Evolutionary conservation across 768 basidiomycete genomes (phyloP).

Genomic region (Pleurotus giganteus): DNA sequence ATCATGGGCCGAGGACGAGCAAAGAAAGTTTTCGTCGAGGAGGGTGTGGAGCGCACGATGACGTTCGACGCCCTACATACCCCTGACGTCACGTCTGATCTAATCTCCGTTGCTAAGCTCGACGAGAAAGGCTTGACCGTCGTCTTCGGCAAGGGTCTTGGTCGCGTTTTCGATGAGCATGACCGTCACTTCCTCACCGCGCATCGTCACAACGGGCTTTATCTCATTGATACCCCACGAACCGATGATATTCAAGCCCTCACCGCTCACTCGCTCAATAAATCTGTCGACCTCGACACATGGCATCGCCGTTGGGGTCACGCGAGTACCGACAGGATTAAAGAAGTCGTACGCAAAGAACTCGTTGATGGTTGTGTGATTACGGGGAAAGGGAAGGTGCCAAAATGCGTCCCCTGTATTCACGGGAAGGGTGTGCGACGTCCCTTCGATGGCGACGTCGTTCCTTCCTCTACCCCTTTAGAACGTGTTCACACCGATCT

Average conservation of each 20-base stretch:
- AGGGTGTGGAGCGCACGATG: slow-evolving; percentile 12
- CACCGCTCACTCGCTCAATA: not conserved
- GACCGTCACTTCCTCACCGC: not conserved
- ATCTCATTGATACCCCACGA: not conserved
- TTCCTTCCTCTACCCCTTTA: not conserved
- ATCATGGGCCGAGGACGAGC: slow-evolving; percentile 21
- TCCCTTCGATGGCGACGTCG: not conserved
- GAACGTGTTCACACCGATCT: not conserved
- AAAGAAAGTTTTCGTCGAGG: slow-evolving; percentile 9
- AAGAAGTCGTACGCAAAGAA: not conserved
- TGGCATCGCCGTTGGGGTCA: not conserved
- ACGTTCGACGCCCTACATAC: slow-evolving; percentile 24
- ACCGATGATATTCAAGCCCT: not conserved
- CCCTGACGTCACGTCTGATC: slow-evolving; percentile 23
- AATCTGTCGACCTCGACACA: not conserved
- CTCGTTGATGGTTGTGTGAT: not conserved
- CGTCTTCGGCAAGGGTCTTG: slow-evolving; percentile 13
- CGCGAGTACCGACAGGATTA: not conserved
- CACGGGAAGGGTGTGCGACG: not conserved
- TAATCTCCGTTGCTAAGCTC: slow-evolving; percentile 20
- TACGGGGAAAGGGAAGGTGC: not conserved
- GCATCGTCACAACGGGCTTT: not conserved
- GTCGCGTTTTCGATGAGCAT: not conserved
- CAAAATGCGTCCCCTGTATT: not conserved
- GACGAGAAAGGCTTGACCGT: slow-evolving; percentile 14